These are phyloP conservation scores for Limnanthes douglasii DNA, from an alignment of 345 rosid genomes.

Conservation along the genomic window DNA sequence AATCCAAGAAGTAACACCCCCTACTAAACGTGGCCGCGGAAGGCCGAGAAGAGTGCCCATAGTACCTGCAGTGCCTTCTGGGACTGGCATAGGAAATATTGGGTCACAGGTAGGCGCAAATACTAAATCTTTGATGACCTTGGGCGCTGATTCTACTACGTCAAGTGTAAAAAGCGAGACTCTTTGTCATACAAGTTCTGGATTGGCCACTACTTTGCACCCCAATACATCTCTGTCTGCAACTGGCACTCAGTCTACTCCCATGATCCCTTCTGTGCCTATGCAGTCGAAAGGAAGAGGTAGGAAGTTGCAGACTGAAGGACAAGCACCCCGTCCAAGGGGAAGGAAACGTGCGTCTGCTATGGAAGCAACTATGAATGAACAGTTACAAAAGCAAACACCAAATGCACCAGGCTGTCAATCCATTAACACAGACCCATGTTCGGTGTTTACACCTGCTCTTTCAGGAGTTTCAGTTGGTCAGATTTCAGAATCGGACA, in stretches of 20 bases:
- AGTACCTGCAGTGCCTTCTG: slow-evolving; percentile 14
- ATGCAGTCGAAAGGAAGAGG: slow-evolving; percentile 16
- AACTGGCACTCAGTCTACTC: slow-evolving; percentile 2
- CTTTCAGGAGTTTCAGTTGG: slow-evolving; percentile 20
- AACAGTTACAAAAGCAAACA: slow-evolving; percentile 15
- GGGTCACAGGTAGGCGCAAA: slow-evolving; percentile 18
- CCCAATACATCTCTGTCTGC: slow-evolving; percentile 3
- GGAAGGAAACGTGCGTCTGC: slow-evolving; percentile 21
- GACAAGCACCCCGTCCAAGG: slow-evolving; percentile 25
- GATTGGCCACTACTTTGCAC: slow-evolving; percentile 5
- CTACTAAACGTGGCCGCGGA: slow-evolving; percentile 88
- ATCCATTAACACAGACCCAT: slow-evolving; percentile 2
- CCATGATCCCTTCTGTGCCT: slow-evolving; percentile 9
- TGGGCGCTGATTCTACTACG: slow-evolving; percentile 10
- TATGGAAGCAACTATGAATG: slow-evolving; percentile 11
- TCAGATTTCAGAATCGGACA: slow-evolving; percentile 27
- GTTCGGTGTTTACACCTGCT: no score
- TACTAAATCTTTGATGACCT: slow-evolving; percentile 13
- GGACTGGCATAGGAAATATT: no score
- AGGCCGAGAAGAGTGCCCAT: slow-evolving; percentile 56
- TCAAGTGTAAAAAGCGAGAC: slow-evolving; percentile 7
- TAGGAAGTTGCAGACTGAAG: slow-evolving; percentile 11
- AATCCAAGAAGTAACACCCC: slow-evolving; percentile 46
- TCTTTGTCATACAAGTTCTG: slow-evolving; percentile 8
- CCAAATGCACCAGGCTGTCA: slow-evolving; percentile 11